phyloP scores from a whole-genome alignment of 2,329 filamentous ascomycete species.

The Epichloe uncinata region DNA sequence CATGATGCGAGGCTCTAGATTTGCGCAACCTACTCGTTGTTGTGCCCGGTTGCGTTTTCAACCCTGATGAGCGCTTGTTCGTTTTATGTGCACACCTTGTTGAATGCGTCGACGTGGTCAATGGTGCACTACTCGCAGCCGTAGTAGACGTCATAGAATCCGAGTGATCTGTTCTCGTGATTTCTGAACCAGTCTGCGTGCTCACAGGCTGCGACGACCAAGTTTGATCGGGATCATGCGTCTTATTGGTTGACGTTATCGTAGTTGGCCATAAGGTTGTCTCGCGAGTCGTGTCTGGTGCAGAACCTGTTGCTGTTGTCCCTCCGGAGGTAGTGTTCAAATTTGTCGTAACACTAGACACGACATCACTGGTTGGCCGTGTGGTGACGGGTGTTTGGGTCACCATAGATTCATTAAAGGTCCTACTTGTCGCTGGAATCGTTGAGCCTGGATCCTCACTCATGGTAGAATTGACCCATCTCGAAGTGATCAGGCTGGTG shows the following conservation, averaged over 20 bases:
- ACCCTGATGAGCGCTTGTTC: neutral
- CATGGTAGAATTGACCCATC: conserved; percentile 1
- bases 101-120: neutral
- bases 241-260: neutral
- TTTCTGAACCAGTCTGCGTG: neutral
- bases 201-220: neutral
- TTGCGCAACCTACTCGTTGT: neutral
- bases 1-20: neutral
- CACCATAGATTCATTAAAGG: neutral
- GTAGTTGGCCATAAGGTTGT: neutral
- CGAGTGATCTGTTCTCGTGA: neutral
- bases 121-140: neutral
- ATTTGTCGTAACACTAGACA: neutral
- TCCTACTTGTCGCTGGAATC: neutral
- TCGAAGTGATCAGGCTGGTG: neutral
- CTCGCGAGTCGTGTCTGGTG: neutral
- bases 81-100: neutral
- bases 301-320: neutral
- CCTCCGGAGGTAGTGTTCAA: neutral
- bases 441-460: neutral
- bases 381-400: neutral
- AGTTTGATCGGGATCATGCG: neutral
- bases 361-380: neutral
- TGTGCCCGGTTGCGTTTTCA: neutral
- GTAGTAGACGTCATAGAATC: neutral